A percentile compares a stretch with the other conserved stretches of the same genome.
These are phyloP conservation scores for Sonneratia caseolaris DNA, from an alignment of 345 rosid species.

Conservation along the genomic window DNA sequence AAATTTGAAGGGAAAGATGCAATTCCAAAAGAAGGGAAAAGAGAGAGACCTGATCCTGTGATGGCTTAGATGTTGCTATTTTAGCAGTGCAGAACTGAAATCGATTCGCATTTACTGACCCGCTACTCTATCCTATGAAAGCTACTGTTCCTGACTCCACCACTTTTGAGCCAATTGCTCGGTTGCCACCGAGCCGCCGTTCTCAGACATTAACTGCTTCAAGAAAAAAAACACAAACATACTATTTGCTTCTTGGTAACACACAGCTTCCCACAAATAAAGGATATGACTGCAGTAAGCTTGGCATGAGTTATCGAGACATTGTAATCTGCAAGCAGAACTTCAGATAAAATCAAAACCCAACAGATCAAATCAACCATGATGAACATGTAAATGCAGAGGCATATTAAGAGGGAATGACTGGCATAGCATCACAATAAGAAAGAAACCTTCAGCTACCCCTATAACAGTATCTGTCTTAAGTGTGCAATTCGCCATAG, in stretches of 20 bases:
- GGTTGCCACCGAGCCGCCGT: too few relatives aligned
- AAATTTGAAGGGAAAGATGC: not conserved
- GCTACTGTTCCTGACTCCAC: slow-evolving; percentile 8
- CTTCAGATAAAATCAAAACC: not conserved
- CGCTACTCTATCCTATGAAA: not conserved
- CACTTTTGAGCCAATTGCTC: slow-evolving; percentile 22
- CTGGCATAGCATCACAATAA: not conserved
- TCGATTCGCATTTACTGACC: slow-evolving; percentile 9
- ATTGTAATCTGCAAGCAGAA: not conserved
- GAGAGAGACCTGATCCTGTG: slow-evolving; percentile 32
- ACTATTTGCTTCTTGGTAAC: too few relatives aligned
- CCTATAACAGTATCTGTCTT: not conserved
- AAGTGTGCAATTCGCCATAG: not conserved
- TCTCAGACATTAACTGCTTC: too few relatives aligned
- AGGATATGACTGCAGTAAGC: not conserved
- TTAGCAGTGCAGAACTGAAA: slow-evolving; percentile 25
- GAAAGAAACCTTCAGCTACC: not conserved
- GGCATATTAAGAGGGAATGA: not conserved
- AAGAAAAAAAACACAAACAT: too few relatives aligned
- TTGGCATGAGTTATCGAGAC: not conserved
- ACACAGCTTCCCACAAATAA: too few relatives aligned
- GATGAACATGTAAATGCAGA: not conserved
- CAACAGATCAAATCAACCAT: slow-evolving; percentile 1
- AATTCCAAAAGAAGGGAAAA: not conserved
- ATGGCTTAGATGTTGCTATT: slow-evolving; percentile 17